These are phyloP conservation scores for Ogataea dorogensis DNA, from an alignment of 805 yeast species.

Conservation along the genomic window DNA sequence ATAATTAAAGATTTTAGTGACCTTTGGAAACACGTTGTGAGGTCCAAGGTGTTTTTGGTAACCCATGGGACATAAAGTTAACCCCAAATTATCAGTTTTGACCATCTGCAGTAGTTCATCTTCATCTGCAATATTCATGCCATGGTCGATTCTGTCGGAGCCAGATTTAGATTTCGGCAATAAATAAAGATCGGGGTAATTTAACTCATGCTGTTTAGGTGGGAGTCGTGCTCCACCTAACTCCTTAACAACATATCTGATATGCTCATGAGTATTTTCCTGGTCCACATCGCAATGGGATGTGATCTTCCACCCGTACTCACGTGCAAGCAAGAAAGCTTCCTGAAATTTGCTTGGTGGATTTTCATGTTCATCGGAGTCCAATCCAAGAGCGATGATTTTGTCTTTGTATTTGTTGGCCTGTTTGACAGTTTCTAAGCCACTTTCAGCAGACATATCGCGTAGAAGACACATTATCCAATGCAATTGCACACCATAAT, in stretches of 20 bases:
- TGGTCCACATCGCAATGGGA: constrained; percentile 49
- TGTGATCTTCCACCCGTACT: constrained; percentile 37
- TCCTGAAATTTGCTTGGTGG: constrained; percentile 43
- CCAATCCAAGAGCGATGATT: constrained; percentile 45
- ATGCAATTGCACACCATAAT: constrained; percentile 39
- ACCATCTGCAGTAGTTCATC: constrained; percentile 36
- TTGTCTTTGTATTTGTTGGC: constrained; percentile 34
- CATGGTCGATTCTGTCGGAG: constrained; percentile 47
- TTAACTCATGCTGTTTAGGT: constrained; percentile 33
- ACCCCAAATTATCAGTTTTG: constrained; percentile 34
- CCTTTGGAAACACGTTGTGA: constrained; percentile 41
- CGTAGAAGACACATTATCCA: constrained; percentile 46
- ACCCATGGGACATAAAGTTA: constrained; percentile 45
- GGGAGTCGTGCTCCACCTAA: constrained; percentile 19
- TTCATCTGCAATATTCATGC: constrained; percentile 39
- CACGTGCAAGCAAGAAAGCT: constrained; percentile 35
- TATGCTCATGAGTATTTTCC: constrained; percentile 42
- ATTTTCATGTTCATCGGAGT: constrained; percentile 43
- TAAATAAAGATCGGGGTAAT: constrained; percentile 23
- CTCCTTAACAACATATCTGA: constrained; percentile 23
- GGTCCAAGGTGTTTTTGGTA: constrained; percentile 26
- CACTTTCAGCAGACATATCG: constrained; percentile 42
- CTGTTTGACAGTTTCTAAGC: constrained; percentile 37
- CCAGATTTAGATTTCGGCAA: constrained; percentile 14
- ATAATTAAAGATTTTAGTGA: constrained; percentile 37